phyloP scores from a whole-genome alignment of 352 stramenopile genomes.

The Pythium chondricola region DNA sequence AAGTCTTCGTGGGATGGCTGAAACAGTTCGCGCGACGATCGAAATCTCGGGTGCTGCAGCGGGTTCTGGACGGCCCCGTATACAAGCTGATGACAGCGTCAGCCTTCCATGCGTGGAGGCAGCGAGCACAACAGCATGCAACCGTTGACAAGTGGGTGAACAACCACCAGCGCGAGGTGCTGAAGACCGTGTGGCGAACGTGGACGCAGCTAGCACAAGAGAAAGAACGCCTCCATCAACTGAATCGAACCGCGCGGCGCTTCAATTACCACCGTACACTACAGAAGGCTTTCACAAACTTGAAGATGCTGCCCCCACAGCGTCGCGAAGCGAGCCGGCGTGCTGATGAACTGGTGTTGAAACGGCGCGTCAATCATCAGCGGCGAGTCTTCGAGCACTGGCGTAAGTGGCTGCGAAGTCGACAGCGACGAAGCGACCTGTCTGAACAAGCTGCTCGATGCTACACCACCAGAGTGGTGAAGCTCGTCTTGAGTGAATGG shows the following conservation, averaged over 20 bases:
- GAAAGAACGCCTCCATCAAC: conserved; percentile 2
- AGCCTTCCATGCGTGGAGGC: conserved; percentile 8
- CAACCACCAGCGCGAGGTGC: neutral
- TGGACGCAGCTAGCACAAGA: conserved; percentile 5
- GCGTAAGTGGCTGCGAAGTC: neutral
- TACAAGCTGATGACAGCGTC: neutral
- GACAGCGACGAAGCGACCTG: neutral
- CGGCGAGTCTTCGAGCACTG: neutral
- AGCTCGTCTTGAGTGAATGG: no score
- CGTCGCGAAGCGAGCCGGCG: neutral
- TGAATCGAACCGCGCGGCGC: conserved; percentile 10
- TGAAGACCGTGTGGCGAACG: conserved; percentile 2
- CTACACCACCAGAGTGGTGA: neutral
- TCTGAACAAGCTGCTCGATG: neutral
- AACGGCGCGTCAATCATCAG: no score
- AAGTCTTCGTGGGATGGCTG: conserved; percentile 11
- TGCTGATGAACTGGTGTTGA: neutral
- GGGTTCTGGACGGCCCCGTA: conserved; percentile 3
- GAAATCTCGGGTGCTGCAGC: neutral
- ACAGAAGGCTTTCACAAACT: conserved; percentile 2
- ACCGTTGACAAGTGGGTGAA: neutral
- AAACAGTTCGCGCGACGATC: neutral
- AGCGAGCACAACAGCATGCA: neutral
- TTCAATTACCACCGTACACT: conserved; percentile 14
- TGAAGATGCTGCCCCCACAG: neutral